A percentile compares a stretch with the other conserved stretches of the same genome.
Evolutionary conservation across 2,329 filamentous ascomycete genomes (phyloP).

Genomic region (Pestalotiopsis sp.): DNA sequence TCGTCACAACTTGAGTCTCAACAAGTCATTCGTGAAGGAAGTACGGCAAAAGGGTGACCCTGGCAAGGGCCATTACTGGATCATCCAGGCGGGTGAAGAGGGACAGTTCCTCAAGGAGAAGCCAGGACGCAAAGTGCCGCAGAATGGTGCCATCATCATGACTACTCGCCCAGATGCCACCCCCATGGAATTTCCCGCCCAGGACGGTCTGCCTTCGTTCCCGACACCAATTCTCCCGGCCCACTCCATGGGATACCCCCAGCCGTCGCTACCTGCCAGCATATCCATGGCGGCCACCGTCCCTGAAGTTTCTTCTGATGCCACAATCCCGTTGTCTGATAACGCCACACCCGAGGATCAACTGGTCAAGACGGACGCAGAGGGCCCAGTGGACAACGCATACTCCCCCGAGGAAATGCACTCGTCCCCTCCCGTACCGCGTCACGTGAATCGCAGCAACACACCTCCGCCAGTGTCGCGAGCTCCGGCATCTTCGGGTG

Average conservation of each 20-base stretch:
- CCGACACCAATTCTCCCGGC: conserved; percentile 45
- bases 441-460: conserved; percentile 62
- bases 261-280: conserved; percentile 42
- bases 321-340: conserved; percentile 75
- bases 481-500: conserved; percentile 64
- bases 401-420: conserved; percentile 78
- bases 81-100: conserved; percentile 88
- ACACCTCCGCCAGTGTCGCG: conserved; percentile 75
- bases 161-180: conserved; percentile 58
- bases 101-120: conserved; percentile 89
- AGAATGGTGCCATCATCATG: conserved; percentile 60
- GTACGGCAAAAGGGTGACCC: conserved; percentile 96
- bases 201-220: conserved; percentile 50
- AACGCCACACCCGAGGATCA: conserved; percentile 57
- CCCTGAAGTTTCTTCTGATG: conserved; percentile 73
- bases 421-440: conserved; percentile 85
- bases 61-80: conserved; percentile 97
- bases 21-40: conserved; percentile 95
- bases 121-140: conserved; percentile 59
- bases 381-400: conserved; percentile 49
- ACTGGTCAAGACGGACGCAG: conserved; percentile 47
- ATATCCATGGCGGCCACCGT: conserved; percentile 32
- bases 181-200: conserved; percentile 38
- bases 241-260: conserved; percentile 33
- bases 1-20: conserved; percentile 93